Evolutionary conservation across 805 yeast genomes (phyloP), one percentile per base, ranked within the genome.

Genomic region (Ogataea salicorniae): DNA sequence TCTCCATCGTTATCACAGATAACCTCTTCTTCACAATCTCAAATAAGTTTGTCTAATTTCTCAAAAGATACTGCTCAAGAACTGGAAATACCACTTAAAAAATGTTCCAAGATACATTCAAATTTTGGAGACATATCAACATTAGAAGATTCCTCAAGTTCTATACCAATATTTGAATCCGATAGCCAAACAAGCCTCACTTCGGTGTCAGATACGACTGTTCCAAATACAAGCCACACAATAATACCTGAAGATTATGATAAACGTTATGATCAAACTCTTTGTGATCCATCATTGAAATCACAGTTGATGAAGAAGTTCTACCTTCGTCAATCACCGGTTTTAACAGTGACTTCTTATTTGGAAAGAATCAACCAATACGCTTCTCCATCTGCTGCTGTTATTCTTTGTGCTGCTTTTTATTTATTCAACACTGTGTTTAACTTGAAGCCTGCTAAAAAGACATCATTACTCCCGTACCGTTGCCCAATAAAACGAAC

Each of bases 331-430:
- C 54, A 57, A n/a, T 51, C 57, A 15, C 73, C 73, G 0, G 52
- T 63, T 1, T 53, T 68, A 34, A 46, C 60, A 4, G 39, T 66
- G 22, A 41, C 50, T 2, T 43, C 48, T 2, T 68, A 68, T 46
- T 49, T 68, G 34, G 65, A 66, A 23, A 51, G 73, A 34, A 58
- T 68, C 17, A 57, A 64, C 47, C 57, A 57, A 17, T 63, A 62
- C 50, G 51, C 62, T 1, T 50, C 52, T 3, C 58, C 66, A 13
- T 66, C 71, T 6, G 54, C 69, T 1, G 55, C 71, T 0, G 64
- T 60, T 14, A 53, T 63, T 20, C 43, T 68, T 8, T 55, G 71
- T 18, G 63, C 68, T 13, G 58, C 65, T 5, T 57, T 59, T 42
- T 68, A 59, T 41, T 41, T 68, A 8, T 65, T 64, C 48, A 62